These are phyloP conservation scores for Pythium phragmiticola DNA, from an alignment of 352 stramenopile species.

Conservation along the genomic window DNA sequence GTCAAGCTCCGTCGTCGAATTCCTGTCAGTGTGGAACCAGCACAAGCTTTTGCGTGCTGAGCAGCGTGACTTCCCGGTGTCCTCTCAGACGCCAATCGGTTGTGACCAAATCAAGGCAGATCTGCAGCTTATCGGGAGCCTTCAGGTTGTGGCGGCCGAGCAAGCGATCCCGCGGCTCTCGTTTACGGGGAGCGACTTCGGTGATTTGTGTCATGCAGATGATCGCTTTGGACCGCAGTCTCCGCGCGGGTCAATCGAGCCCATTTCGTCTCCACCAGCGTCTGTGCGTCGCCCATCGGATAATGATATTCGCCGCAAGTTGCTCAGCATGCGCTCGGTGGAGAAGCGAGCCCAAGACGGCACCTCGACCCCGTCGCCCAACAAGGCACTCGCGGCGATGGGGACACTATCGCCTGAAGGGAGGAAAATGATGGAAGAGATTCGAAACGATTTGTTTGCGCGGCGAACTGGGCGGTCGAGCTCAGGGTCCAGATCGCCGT, in stretches of 20 bases:
- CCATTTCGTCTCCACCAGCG: neutral
- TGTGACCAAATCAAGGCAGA: slow-evolving; percentile 62
- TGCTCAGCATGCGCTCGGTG: slow-evolving; percentile 25
- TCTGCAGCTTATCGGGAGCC: slow-evolving; percentile 53
- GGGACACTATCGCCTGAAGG: slow-evolving; percentile 26
- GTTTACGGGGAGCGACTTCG: slow-evolving; percentile 12
- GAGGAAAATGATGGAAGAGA: slow-evolving; percentile 38
- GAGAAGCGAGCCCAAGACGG: neutral
- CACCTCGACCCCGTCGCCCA: neutral
- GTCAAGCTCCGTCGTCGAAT: slow-evolving; percentile 46
- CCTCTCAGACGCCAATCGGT: slow-evolving; percentile 20
- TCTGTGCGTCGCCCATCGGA: slow-evolving; percentile 18
- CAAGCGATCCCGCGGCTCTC: slow-evolving; percentile 15
- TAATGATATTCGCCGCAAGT: slow-evolving; percentile 25
- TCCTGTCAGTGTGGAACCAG: slow-evolving; percentile 64
- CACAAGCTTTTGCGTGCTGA: slow-evolving; percentile 65
- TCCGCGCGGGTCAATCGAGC: slow-evolving; percentile 5
- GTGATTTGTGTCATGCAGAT: neutral
- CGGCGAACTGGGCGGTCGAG: slow-evolving; percentile 14
- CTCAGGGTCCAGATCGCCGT: slow-evolving; percentile 3
- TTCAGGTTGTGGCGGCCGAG: slow-evolving; percentile 40
- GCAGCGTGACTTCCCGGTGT: slow-evolving; percentile 61
- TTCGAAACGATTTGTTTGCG: slow-evolving; percentile 30
- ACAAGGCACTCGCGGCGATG: slow-evolving; percentile 2
- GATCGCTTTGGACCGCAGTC: slow-evolving; percentile 1